Percentiles rank a stretch among this genome's conserved stretches.
Conservation (phyloP, 345 rosid genomes). For the Erysimum cheiranthoides region DNA sequence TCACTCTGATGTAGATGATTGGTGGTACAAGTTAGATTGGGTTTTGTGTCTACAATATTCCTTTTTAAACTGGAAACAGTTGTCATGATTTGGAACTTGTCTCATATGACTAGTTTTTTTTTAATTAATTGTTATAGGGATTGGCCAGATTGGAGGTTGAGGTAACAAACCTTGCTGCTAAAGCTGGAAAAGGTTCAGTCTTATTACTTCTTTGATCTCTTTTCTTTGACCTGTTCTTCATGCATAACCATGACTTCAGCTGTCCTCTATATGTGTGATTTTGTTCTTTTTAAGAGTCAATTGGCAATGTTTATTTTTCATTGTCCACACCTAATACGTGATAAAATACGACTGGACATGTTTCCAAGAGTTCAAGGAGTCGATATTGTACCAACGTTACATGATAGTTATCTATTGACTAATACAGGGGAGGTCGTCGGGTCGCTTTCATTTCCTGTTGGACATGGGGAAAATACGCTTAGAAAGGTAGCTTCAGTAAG, state of each 20-base stretch:
- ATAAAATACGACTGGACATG: conserved; percentile 2
- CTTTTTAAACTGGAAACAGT: conserved; percentile 11
- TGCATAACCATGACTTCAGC: conserved; percentile 14
- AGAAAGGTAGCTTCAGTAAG: conserved; percentile 83
- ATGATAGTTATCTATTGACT: conserved; percentile 42
- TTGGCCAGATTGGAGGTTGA: conserved; percentile 92
- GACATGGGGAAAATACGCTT: conserved; percentile 61
- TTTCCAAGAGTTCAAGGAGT: conserved; percentile 25
- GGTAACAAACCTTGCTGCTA: conserved; percentile 97
- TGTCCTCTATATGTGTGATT: conserved; percentile 15
- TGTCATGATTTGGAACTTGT: conserved; percentile 20
- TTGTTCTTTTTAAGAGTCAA: conserved; percentile 16
- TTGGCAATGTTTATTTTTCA: conserved; percentile 7
- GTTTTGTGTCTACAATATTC: conserved; percentile 17
- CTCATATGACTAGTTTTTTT: conserved; percentile 19
- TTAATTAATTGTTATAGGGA: conserved; percentile 55
- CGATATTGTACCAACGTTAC: conserved; percentile 28
- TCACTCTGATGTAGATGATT: conserved; percentile 23
- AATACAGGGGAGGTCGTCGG: conserved; percentile 95
- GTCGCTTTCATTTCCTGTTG: conserved; percentile 84
- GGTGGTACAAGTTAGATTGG: conserved; percentile 20
- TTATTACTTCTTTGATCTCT: conserved; percentile 30
- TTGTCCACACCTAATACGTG: conserved; percentile 13
- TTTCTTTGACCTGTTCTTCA: conserved; percentile 14
- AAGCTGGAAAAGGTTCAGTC: conserved; percentile 94